Evolutionary conservation across 495 filamentous ascomycete species (phyloP).

Genomic region (Clohesyomyces aquaticus): DNA sequence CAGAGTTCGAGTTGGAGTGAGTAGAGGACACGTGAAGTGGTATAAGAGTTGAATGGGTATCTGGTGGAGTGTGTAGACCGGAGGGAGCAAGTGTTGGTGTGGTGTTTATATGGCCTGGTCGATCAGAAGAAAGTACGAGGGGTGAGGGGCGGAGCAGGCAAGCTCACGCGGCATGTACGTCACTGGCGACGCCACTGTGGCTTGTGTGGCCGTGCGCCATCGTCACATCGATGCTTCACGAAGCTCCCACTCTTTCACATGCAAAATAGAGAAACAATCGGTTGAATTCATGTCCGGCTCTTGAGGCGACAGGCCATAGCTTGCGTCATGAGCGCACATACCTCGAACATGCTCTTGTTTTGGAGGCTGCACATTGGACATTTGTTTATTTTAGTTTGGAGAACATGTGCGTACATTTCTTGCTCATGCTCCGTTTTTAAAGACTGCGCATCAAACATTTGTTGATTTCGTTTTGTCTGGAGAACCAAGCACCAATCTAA

Average conservation of each 20-base stretch:
- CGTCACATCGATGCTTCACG: constrained; percentile 6
- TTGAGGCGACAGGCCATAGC: too few relatives aligned
- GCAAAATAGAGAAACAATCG: too few relatives aligned
- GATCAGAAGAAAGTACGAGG: background rate
- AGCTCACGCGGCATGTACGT: constrained; percentile 15
- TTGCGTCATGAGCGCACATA: too few relatives aligned
- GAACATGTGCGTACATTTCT: too few relatives aligned
- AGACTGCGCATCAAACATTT: too few relatives aligned
- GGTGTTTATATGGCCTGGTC: constrained; percentile 13
- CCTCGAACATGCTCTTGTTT: too few relatives aligned
- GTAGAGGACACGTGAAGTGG: background rate
- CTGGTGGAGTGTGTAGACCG: background rate
- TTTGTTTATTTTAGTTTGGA: too few relatives aligned
- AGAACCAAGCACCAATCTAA: too few relatives aligned
- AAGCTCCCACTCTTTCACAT: constrained; percentile 15
- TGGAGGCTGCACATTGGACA: too few relatives aligned
- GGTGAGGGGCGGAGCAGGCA: constrained; percentile 20
- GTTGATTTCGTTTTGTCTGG: too few relatives aligned
- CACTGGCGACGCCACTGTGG: constrained; percentile 13
- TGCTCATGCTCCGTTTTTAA: too few relatives aligned
- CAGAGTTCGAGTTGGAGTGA: background rate
- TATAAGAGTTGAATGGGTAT: background rate
- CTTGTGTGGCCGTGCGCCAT: constrained; percentile 2
- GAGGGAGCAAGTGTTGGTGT: background rate
- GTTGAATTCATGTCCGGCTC: too few relatives aligned